A percentile compares a stretch with the other conserved stretches of the same genome.
Conservation (phyloP, 768 basidiomycete genomes). For the Stropharia rugosoannulata region DNA sequence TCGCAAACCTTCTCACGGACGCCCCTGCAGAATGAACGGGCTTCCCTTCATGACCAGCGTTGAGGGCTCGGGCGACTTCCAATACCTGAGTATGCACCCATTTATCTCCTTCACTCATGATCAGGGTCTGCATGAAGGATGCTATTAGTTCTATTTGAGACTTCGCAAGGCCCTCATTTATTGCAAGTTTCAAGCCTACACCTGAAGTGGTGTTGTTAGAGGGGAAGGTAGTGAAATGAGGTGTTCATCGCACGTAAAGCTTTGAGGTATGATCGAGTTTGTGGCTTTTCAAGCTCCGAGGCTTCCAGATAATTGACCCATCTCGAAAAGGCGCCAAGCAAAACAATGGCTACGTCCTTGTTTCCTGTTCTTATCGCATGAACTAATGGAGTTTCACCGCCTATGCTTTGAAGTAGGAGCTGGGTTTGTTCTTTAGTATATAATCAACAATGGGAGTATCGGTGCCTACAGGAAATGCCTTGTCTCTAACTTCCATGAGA, state of each 20-base stretch:
- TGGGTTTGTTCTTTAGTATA: conserved; percentile 21
- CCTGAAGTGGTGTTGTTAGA: conserved; percentile 35
- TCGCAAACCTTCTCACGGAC: conserved; percentile 85
- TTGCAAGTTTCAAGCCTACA: conserved; percentile 87
- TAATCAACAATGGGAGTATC: not conserved
- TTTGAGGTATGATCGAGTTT: conserved; percentile 74
- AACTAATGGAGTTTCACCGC: conserved; percentile 84
- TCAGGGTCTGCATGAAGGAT: conserved; percentile 89
- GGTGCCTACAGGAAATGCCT: conserved; percentile 69
- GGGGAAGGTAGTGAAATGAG: not conserved
- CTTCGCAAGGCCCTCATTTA: conserved; percentile 82
- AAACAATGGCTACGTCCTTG: conserved; percentile 80
- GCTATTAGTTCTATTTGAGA: conserved; percentile 85
- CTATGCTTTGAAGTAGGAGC: conserved; percentile 83
- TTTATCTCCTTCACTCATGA: conserved; percentile 95
- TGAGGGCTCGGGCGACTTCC: conserved; percentile 68
- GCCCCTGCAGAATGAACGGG: conserved; percentile 76
- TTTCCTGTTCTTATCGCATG: conserved; percentile 89
- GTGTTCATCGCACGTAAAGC: conserved; percentile 63
- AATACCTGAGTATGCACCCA: conserved; percentile 79
- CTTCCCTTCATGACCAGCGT: conserved; percentile 61
- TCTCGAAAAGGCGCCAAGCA: conserved; percentile 88
- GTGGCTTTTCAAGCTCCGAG: conserved; percentile 65
- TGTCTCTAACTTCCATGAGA: conserved; percentile 82
- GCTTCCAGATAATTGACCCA: conserved; percentile 90